Base-by-base conservation (phyloP, 352 stramenopile species). In the Peronospora tabacina region DNA sequence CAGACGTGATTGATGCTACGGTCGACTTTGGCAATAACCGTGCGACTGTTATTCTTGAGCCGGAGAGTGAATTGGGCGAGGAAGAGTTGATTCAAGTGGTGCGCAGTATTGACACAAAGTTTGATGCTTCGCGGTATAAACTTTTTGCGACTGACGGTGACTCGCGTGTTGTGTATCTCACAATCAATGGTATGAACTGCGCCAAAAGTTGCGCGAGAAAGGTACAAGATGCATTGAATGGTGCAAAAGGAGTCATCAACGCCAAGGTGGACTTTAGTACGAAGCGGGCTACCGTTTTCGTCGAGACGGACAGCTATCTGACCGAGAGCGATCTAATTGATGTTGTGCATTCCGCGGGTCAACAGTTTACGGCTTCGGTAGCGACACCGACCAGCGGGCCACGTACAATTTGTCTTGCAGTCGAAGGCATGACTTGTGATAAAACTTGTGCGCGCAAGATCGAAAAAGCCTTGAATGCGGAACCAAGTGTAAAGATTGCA, bases 371-470 rank as follows among this genome's bases (percentile, higher is more conserved):
- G 5, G 80, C 80, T 17, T 72, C 58, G 9, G 39, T 85, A 2
- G 67, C 65, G 12, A 61, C 66, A 3, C 72, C 76, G 16, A 58
- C 59, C 11, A 49, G 41, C 2, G 62, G 68, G 15, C 66, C 74
- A 12, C 75, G 71, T 15, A 79, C 63, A 3, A 66, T 91, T 38
- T 35, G 73, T 13, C 53, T 94, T 10, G 47, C 71, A 15, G 56
- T 94, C 12, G 64, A 72, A 4, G 83, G 82, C 15, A 91, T 94
- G 83, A 87, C 70, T 38, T 90, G 80, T 44, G 74, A 73, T 12
- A 89, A 87, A 48, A 89, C 88, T 34, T 91, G 83, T 20, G 82
- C 77, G 13, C 64, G 57, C 5, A 94, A 91, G 44, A 70, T 94
- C 1, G 59, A 90, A 44, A 66, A 53, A 1, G 72, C 75, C 6